Evolutionary conservation across 2,329 filamentous ascomycete species (phyloP).

Genomic region (Aureobasidium leucospermi): DNA sequence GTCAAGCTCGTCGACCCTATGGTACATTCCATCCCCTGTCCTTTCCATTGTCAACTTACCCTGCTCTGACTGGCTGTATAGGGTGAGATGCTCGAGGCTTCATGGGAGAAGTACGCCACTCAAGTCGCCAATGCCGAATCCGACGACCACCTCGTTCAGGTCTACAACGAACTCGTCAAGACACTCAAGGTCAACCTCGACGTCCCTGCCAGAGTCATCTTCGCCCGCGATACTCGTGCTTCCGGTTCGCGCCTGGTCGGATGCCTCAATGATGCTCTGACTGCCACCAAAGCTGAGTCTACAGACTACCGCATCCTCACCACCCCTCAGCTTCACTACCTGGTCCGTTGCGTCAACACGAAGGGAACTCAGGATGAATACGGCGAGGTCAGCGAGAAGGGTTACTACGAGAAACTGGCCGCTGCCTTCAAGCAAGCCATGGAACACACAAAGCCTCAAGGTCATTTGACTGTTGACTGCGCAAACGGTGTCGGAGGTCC

Average conservation of each 20-base stretch:
- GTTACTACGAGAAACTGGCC: constrained; percentile 90
- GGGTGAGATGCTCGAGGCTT: constrained; percentile 91
- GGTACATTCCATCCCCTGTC: constrained; percentile 34
- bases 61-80: constrained; percentile 28
- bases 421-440: constrained; percentile 79
- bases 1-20: constrained; percentile 95
- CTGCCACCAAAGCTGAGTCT: constrained; percentile 65
- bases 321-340: constrained; percentile 95
- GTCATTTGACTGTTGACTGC: constrained; percentile 79
- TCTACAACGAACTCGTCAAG: constrained; percentile 68
- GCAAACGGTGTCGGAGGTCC: constrained; percentile 95
- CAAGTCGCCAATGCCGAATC: constrained; percentile 75
- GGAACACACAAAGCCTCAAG: constrained; percentile 65
- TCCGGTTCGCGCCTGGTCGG: constrained; percentile 78
- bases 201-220: constrained; percentile 71
- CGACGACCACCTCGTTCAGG: constrained; percentile 66
- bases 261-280: constrained; percentile 71
- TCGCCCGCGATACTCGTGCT: constrained; percentile 85
- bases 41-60: neutral
- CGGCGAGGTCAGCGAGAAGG: constrained; percentile 78
- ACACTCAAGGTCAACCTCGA: constrained; percentile 68
- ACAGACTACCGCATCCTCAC: constrained; percentile 87
- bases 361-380: constrained; percentile 80
- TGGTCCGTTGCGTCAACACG: constrained; percentile 91
- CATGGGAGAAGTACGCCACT: constrained; percentile 88